Evolutionary conservation across 2,329 filamentous ascomycete species (phyloP).

Genomic region (Lecanoromycetidae sp.): DNA sequence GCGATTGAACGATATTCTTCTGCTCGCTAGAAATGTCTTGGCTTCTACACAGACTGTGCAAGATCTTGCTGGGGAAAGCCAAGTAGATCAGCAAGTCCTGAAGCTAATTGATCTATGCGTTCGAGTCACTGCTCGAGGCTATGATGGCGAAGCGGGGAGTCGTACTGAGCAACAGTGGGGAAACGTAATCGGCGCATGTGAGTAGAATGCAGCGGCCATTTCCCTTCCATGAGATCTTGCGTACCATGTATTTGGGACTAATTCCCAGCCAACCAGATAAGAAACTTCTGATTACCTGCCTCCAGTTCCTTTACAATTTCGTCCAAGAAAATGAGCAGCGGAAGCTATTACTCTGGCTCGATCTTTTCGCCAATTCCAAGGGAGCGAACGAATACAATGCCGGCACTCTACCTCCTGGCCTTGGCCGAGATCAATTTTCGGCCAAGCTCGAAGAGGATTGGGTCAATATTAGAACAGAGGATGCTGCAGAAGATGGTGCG

Average conservation of each 20-base stretch:
- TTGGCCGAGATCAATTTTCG: slow-evolving; percentile 25
- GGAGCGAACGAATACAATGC: slow-evolving; percentile 35
- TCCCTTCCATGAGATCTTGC: no score
- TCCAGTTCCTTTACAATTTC: slow-evolving; percentile 56
- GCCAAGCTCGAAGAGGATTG: slow-evolving; percentile 21
- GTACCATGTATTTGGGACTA: no score
- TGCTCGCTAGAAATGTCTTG: slow-evolving; percentile 50
- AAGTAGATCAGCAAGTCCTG: slow-evolving; percentile 50
- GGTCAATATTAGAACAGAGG: neutral
- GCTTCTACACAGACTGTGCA: slow-evolving; percentile 50
- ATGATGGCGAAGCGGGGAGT: slow-evolving; percentile 50
- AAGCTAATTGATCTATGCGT: slow-evolving; percentile 52
- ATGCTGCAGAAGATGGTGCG: neutral
- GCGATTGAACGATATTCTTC: slow-evolving; percentile 49
- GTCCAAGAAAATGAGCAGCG: slow-evolving; percentile 53
- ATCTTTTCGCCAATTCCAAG: slow-evolving; percentile 49
- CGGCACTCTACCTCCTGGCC: slow-evolving; percentile 31
- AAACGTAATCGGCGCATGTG: slow-evolving; percentile 54
- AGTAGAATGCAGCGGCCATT: no score
- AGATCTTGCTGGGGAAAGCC: slow-evolving; percentile 48
- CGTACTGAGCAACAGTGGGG: slow-evolving; percentile 42
- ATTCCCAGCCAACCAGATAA: slow-evolving; percentile 48
- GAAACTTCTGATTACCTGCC: slow-evolving; percentile 50
- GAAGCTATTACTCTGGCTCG: slow-evolving; percentile 53
- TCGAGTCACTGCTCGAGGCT: slow-evolving; percentile 50